Evolutionary conservation across 2,329 filamentous ascomycete species (phyloP).

Genomic region (Pseudogymnoascus sp.): DNA sequence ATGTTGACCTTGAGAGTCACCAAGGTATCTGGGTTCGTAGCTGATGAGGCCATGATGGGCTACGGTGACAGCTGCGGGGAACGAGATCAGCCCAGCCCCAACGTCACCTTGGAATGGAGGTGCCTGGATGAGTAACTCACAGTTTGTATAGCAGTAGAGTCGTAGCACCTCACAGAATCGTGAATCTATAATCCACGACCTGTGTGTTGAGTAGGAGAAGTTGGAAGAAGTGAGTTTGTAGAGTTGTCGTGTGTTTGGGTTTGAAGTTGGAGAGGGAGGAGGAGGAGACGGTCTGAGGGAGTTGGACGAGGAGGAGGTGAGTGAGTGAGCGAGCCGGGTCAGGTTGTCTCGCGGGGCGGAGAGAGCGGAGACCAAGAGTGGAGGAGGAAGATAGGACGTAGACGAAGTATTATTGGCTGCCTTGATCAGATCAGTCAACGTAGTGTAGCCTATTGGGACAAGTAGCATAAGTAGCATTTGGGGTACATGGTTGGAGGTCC

Average conservation of each 20-base stretch:
- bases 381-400: constrained; percentile 10
- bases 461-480: background rate
- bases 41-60: constrained; percentile 25
- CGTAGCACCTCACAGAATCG: background rate
- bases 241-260: constrained; percentile 3
- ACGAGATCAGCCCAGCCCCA: constrained; percentile 5
- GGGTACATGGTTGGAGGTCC: background rate
- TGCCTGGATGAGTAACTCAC: background rate
- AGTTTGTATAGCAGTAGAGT: background rate
- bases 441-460: background rate
- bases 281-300: constrained; percentile 12
- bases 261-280: constrained; percentile 16
- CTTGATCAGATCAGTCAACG: background rate
- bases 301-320: background rate
- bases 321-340: constrained; percentile 8
- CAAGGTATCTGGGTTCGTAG: constrained; percentile 53
- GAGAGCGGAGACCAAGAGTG: background rate
- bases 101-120: background rate
- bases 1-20: constrained; percentile 76
- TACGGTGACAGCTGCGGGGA: constrained; percentile 2
- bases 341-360: background rate
- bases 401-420: background rate
- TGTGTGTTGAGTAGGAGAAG: background rate
- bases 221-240: background rate
- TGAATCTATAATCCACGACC: constrained; percentile 4